Percentiles rank a stretch among this genome's conserved stretches.
Conservation (phyloP, 108 stramenopile species). For the Conticribra weissflogii region DNA sequence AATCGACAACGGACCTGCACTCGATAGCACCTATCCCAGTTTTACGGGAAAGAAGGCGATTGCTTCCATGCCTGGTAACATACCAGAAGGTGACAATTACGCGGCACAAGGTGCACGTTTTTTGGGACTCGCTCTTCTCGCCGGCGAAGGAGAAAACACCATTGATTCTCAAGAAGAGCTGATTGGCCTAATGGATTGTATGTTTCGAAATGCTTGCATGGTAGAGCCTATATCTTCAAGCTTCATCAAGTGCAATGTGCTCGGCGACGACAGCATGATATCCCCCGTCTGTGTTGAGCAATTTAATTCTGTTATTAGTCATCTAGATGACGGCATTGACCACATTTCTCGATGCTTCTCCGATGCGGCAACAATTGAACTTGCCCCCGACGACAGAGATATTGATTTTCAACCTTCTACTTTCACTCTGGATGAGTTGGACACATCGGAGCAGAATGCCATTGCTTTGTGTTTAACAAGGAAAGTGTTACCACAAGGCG, state of each 20-base stretch:
- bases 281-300: constrained; percentile 20
- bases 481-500: constrained; percentile 13
- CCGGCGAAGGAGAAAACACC: constrained; percentile 21
- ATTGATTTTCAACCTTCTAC: too few species aligned
- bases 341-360: constrained; percentile 28
- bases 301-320: constrained; percentile 12
- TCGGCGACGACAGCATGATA: too few species aligned
- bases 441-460: too few species aligned
- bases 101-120: constrained; percentile 20
- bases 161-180: constrained; percentile 15
- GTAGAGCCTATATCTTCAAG: constrained; percentile 13
- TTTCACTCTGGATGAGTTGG: too few species aligned
- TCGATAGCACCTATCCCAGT: constrained; percentile 9
- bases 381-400: too few species aligned
- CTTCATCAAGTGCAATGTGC: constrained; percentile 23
- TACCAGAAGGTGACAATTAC: constrained; percentile 18
- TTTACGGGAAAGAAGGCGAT: too few species aligned
- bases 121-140: constrained; percentile 4
- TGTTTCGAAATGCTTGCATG: constrained; percentile 25
- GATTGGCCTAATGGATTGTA: constrained; percentile 6
- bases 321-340: constrained; percentile 14
- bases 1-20: constrained; percentile 10
- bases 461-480: constrained; percentile 14
- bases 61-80: neutral
- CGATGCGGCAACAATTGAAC: neutral